Evolutionary conservation across 1,284 basidiomycete genomes (phyloP), one percentile per base, ranked within the genome.

Genomic region (Schizopora paradoxa): DNA sequence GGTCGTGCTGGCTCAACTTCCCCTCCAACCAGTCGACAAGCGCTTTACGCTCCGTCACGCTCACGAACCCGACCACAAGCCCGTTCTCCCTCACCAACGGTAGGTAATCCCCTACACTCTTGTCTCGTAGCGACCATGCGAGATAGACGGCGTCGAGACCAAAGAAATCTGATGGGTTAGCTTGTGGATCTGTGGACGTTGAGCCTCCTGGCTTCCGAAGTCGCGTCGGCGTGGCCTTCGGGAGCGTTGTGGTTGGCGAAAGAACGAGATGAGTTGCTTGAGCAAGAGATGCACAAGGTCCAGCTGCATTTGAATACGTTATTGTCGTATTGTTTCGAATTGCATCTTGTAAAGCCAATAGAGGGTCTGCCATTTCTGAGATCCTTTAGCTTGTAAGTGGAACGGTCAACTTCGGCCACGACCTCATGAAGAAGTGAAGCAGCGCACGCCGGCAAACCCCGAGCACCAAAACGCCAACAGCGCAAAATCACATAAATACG

Each of bases 11-110:
- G 0, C 64, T 58, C 0, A 72, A 68, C 52, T 74, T 77, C 14
- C 88, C 88, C 53, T 85, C 79, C 41, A 96, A 61, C 79, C 86
- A 95, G 46, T 92, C 90, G 21, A 89, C 77, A 0, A 94, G 79
- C 31, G 72, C 73, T 65, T 87, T 88, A 51, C 91, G 71, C 65
- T 94, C 91, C 2, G 89, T 90, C 32, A 91, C 81, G 56, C 86
- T 83, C 34, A 95, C 88, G 60, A 91, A 89, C 0, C 83, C 82
- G 23, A 79, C 73, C 1, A 74, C 70, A 23, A 91, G 66, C 1
- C 86, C 86, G 43, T 73, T 76, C 56, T 87, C 82, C 51, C 89
- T 73, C 3, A 82, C 82, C 56, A 87, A 82, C 62, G 83, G 84
- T 76, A 94, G 82, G 64, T 95, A 96, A 56, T 93, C 90, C 19